Evolutionary conservation across 306 rosid species (phyloP), one percentile per base, ranked within the genome.

Genomic region (Glycyrrhiza uralensis): DNA sequence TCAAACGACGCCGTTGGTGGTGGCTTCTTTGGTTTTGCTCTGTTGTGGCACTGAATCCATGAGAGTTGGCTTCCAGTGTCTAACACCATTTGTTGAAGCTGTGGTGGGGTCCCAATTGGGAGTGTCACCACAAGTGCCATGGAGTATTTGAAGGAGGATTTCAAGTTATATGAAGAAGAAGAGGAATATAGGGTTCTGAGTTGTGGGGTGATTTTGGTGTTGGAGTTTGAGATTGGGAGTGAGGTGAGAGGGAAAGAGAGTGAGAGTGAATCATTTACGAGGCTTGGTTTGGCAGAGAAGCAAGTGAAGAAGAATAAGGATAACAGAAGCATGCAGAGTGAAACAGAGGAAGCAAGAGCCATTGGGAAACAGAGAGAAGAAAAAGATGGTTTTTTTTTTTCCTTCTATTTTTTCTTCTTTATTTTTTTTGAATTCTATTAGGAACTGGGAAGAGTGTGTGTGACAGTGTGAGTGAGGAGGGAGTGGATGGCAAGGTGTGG

Each of bases 31-130:
- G 84, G 76, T n/a, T n/a, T n/a, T 18, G 80, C 6, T 66, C 78
- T 84, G 24, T 76, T 77, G 63, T 84, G 77, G 42, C 98, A 94
- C 77, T 91, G 94, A 74, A 94, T 85, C 97, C 97, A 94, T 0
- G 98, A 94, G 3, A 91, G 97, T 32, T 94, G 98, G 89, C 98
- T 94, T 24, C 98, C 98, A 0, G 98, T 94, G 85, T 94, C 98
- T 1, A 94, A 29, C 1, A 94, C 85, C 98, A 94, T 87, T 51
- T 82, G 80, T 45, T 89, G 96, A 36, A 76, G 58, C 83, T 94
- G 98, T 6, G 98, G 97, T 1, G 98, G 98, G 0, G 98, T 94
- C 0, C 98, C 98, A 7, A 91, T 87, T 0, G 97, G 98, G 1
- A 94, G 96, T 3, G 90, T 80, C 0, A 94, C 95, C 0, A 91